Conservation (phyloP, 495 filamentous ascomycete genomes). For the Neurospora sp. region DNA sequence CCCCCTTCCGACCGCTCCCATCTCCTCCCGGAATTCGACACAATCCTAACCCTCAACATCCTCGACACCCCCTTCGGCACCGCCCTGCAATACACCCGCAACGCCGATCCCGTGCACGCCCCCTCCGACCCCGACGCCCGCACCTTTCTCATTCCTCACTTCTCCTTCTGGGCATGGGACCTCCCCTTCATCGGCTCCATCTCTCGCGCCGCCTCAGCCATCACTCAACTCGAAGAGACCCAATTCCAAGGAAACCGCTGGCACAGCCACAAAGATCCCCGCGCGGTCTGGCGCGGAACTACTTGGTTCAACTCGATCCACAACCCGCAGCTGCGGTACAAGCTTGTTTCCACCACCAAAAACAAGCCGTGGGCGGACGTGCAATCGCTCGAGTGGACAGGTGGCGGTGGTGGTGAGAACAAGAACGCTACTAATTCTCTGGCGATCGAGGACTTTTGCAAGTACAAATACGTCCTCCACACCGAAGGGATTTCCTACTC, state of each 20-base stretch:
- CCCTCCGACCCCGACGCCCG: slow-evolving; percentile 29
- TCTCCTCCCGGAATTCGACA: slow-evolving; percentile 30
- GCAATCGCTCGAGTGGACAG: slow-evolving; percentile 30
- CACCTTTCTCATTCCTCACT: slow-evolving; percentile 70
- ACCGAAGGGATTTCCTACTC: slow-evolving; percentile 55
- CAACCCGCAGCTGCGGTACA: slow-evolving; percentile 31
- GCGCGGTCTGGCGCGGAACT: slow-evolving; percentile 63
- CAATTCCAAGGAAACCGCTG: neutral
- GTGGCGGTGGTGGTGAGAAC: neutral
- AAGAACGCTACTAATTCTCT: slow-evolving; percentile 39
- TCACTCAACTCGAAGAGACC: slow-evolving; percentile 26
- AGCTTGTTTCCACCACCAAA: slow-evolving; percentile 27
- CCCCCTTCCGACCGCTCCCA: slow-evolving; percentile 15
- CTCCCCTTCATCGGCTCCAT: slow-evolving; percentile 51
- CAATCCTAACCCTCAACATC: slow-evolving; percentile 47
- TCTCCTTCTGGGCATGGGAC: slow-evolving; percentile 68
- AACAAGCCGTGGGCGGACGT: slow-evolving; percentile 42
- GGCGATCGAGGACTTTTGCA: slow-evolving; percentile 39
- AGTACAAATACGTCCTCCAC: slow-evolving; percentile 44
- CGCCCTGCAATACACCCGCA: slow-evolving; percentile 27
- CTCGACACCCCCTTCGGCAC: slow-evolving; percentile 32
- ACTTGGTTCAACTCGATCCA: slow-evolving; percentile 38
- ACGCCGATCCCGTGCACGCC: slow-evolving; percentile 34
- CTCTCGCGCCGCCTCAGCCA: slow-evolving; percentile 38
- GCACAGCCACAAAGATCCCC: slow-evolving; percentile 47